These are phyloP conservation scores for Telfairia occidentalis DNA, from an alignment of 331 rosid genomes.

Conservation along the genomic window DNA sequence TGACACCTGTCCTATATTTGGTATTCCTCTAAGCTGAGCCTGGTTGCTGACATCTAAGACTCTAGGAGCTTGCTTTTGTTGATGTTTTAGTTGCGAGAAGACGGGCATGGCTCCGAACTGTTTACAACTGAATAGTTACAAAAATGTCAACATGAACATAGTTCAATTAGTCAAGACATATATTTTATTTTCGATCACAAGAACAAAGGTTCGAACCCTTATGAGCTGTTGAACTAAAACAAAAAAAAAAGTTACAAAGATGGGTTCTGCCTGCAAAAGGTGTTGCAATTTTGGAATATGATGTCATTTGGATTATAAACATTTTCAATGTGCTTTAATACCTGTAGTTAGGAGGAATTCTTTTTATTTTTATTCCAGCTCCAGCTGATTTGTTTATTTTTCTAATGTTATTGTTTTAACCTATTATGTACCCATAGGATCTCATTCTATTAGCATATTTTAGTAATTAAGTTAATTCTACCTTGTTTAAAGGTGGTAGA, in stretches of 20 bases:
- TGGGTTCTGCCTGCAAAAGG: background rate
- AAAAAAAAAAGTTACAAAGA: too few relatives aligned
- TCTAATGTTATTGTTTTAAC: background rate
- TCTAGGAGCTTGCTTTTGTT: background rate
- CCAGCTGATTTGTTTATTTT: background rate
- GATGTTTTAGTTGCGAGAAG: background rate
- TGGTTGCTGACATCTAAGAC: background rate
- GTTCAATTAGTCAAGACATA: too few relatives aligned
- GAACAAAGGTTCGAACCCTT: too few relatives aligned
- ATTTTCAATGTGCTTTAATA: too few relatives aligned
- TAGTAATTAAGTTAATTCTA: background rate
- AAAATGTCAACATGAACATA: too few relatives aligned
- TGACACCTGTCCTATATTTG: background rate
- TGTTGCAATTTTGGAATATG: too few relatives aligned
- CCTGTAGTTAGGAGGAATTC: background rate
- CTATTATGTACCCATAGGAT: background rate
- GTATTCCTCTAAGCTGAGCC: background rate
- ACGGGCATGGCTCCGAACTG: background rate
- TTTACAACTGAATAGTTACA: background rate
- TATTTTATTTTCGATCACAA: too few relatives aligned
- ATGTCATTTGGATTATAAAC: too few relatives aligned
- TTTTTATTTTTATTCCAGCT: background rate
- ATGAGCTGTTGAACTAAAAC: too few relatives aligned
- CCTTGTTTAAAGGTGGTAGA: background rate
- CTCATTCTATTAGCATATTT: background rate